Evolutionary conservation across 1,284 basidiomycete species (phyloP), one percentile per base, ranked within the genome.

Genomic region (Boletus semigastroideus): DNA sequence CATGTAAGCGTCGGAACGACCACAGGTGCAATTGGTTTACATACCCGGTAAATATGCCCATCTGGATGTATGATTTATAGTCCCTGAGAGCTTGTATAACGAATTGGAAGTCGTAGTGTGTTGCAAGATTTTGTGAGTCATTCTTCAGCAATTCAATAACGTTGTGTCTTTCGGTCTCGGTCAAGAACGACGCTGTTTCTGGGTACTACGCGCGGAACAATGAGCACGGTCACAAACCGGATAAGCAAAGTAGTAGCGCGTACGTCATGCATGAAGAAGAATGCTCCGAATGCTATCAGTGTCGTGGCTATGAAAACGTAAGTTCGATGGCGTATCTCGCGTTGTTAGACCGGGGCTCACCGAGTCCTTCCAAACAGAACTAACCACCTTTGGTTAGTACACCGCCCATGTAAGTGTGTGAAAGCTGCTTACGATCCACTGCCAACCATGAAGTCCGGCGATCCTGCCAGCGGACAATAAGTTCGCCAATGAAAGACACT

Each of bases 201-300:
- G 49, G 49, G 19, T 20, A 51, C 49, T 51, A 50, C 20, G 12
- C 7, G 33, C 10, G 4, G 19, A 13, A 20, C 17, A n/a, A 34
- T 55, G 6, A 48, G 42, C 25, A 52, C 36, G 22, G 22, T 31
- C 19, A 33, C 20, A 14, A 25, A 19, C 34, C 27, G 4, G 37
- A 12, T 30, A 37, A 6, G 27, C 3, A 20, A 37, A 6, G 27
- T 4, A 20, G 16, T 17, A 14, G 5, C n/a, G 2, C 71, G 28
- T 41, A 73, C 71, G 60, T 82, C 79, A 55, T 73, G 61, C 59
- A 76, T 72, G 58, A 74, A 64, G 60, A 72, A 74, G 65, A 72
- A 78, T 27, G 73, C 68, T 0, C 58, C 51, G n/a, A 64, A 34
- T 7, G 74, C 67, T 5, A 75, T 46, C 19, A 76, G 56, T 14